Evolutionary conservation across 805 yeast genomes (phyloP).

Genomic region (Lachancea nothofagi): DNA sequence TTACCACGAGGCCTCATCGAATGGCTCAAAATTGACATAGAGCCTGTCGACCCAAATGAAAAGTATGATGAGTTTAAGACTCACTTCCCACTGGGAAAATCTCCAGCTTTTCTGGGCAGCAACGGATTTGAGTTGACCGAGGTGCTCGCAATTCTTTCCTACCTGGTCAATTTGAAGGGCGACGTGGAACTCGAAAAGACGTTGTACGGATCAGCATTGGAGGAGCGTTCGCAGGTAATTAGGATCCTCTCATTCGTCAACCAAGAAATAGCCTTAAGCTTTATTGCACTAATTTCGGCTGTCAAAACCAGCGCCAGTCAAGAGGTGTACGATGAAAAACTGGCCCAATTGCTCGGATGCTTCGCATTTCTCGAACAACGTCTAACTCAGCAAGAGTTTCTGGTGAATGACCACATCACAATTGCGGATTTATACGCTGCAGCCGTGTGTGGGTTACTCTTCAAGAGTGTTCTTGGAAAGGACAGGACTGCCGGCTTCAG

Average conservation of each 20-base stretch:
- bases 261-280: conserved; percentile 17
- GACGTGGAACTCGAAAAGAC: conserved; percentile 33
- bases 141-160: conserved; percentile 54
- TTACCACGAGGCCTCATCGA: conserved; percentile 46
- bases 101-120: conserved; percentile 68
- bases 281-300: conserved; percentile 7
- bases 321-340: conserved; percentile 8
- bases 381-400: conserved; percentile 6
- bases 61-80: conserved; percentile 31
- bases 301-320: conserved; percentile 8
- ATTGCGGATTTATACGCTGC: conserved; percentile 10
- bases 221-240: conserved; percentile 56
- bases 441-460: not conserved
- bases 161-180: conserved; percentile 35
- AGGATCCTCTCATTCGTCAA: conserved; percentile 75
- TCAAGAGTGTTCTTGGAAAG: not conserved
- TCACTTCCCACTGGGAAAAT: conserved; percentile 57
- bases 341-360: conserved; percentile 6
- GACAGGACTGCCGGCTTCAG: too few species aligned
- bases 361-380: conserved; percentile 7
- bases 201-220: conserved; percentile 59
- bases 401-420: conserved; percentile 8
- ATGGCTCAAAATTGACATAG: conserved; percentile 55
- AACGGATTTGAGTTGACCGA: conserved; percentile 70
- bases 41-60: conserved; percentile 37